These are phyloP conservation scores for Orbilia blumenaviensis DNA, from an alignment of 2,329 filamentous ascomycete species.

Conservation along the genomic window DNA sequence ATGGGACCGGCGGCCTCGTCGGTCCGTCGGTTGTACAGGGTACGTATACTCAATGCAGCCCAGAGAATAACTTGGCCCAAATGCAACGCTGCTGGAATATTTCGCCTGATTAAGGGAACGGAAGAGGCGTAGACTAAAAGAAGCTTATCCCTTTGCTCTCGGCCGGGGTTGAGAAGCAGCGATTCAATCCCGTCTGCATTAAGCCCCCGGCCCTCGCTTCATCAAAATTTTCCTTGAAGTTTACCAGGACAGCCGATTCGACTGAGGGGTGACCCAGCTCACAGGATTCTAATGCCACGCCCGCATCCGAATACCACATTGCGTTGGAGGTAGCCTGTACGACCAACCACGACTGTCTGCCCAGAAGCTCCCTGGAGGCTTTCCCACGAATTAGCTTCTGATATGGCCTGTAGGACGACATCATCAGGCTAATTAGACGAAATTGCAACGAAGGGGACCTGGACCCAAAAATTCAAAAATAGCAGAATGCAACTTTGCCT, in stretches of 20 bases:
- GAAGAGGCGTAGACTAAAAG: slow-evolving; percentile 37
- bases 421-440: slow-evolving; percentile 53
- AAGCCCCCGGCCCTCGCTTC: slow-evolving; percentile 7
- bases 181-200: slow-evolving; percentile 9
- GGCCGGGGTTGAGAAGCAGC: slow-evolving; percentile 8
- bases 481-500: slow-evolving; percentile 38
- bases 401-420: slow-evolving; percentile 20
- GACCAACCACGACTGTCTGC: slow-evolving; percentile 17
- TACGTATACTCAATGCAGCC: neutral
- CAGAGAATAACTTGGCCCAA: neutral
- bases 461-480: slow-evolving; percentile 36
- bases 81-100: slow-evolving; percentile 12
- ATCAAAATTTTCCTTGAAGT: slow-evolving; percentile 29
- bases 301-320: slow-evolving; percentile 35
- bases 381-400: slow-evolving; percentile 43
- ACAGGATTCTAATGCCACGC: slow-evolving; percentile 26
- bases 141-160: slow-evolving; percentile 28
- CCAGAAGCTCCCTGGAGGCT: slow-evolving; percentile 27
- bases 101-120: slow-evolving; percentile 48
- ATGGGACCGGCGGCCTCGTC: slow-evolving; percentile 47
- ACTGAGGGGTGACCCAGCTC: neutral
- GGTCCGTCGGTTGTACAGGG: slow-evolving; percentile 53
- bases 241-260: slow-evolving; percentile 10
- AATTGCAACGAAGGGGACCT: slow-evolving; percentile 30
- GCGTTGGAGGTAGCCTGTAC: slow-evolving; percentile 29